Evolutionary conservation across 495 filamentous ascomycete species (phyloP), one percentile per base, ranked within the genome.

Genomic region (Immersiella caudata): DNA sequence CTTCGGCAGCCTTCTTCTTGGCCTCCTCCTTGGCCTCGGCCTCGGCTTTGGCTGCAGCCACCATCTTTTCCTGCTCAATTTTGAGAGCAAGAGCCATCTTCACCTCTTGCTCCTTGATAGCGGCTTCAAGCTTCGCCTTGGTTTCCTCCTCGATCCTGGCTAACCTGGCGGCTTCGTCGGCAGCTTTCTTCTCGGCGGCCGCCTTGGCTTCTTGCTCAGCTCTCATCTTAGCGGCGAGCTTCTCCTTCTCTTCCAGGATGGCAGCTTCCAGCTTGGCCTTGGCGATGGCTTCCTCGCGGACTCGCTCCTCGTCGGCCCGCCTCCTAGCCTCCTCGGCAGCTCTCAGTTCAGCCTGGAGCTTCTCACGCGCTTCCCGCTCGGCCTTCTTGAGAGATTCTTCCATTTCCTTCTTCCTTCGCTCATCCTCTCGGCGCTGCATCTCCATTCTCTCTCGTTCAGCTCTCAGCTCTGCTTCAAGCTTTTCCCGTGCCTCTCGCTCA

Each of bases 191-290:
- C 0, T 70, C 76, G 1, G 79, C 80, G 14, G 74, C 77, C 1
- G 68, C 79, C 58, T 79, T 78, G 27, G 79, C 79, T 60, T 79
- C 80, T 11, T 70, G 73, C 62, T 81, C 79, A 50, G 78, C 80
- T 62, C 74, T 73, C 57, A 74, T 60, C 33, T 70, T 68, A 16
- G 68, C 70, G 2, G 68, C 67, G 14, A 70, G 22, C 67, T 75
- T 73, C 35, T 78, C 79, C 55, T 80, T 79, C 50, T 84, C 84
- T 70, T 84, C 80, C 65, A 82, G 84, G 22, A 79, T 79, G 11
- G 83, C 85, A 54, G 82, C 83, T 64, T 88, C 86, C 20, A 82
- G 78, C 67, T 80, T 84, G 61, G 75, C 79, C 66, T 82, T 78
- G 27, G 79, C 81, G 27, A 74, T 75, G 25, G 73, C 73, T 26